Conservation (phyloP, 768 basidiomycete genomes). For the Gymnopilus junonius region DNA sequence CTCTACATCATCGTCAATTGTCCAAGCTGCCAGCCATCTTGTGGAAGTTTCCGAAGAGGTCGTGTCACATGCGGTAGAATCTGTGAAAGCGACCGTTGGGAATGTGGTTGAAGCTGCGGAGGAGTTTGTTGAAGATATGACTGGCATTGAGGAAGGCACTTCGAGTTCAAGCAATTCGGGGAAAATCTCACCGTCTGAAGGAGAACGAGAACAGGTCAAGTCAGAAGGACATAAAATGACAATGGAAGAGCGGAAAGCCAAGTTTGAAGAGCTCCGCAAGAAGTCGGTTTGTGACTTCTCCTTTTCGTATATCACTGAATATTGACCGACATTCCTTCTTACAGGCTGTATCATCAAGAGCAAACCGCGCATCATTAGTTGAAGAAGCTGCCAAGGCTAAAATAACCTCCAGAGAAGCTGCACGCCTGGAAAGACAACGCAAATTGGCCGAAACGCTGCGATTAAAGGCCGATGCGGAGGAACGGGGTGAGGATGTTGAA, state of each 20-base stretch:
- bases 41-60: slow-evolving; percentile 15
- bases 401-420: slow-evolving; percentile 76
- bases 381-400: slow-evolving; percentile 84
- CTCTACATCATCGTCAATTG: slow-evolving; percentile 20
- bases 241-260: slow-evolving; percentile 77
- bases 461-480: slow-evolving; percentile 86
- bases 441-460: slow-evolving; percentile 89
- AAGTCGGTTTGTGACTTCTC: slow-evolving; percentile 70
- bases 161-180: slow-evolving; percentile 17
- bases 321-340: background rate
- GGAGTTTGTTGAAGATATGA: slow-evolving; percentile 34
- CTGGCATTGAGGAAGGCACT: slow-evolving; percentile 26
- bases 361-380: slow-evolving; percentile 85
- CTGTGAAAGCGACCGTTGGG: slow-evolving; percentile 21
- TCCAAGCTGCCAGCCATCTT: slow-evolving; percentile 8
- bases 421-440: slow-evolving; percentile 86
- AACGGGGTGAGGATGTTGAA: slow-evolving; percentile 90
- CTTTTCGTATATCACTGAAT: too few relatives aligned
- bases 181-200: slow-evolving; percentile 18
- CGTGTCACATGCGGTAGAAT: slow-evolving; percentile 21
- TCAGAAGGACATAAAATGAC: slow-evolving; percentile 39
- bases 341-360: slow-evolving; percentile 76
- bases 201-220: slow-evolving; percentile 28
- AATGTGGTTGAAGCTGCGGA: slow-evolving; percentile 32
- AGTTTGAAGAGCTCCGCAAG: slow-evolving; percentile 74